These are phyloP conservation scores for Miscanthus sacchariflorus DNA, from an alignment of 202 grass and related monocot species.

Conservation along the genomic window DNA sequence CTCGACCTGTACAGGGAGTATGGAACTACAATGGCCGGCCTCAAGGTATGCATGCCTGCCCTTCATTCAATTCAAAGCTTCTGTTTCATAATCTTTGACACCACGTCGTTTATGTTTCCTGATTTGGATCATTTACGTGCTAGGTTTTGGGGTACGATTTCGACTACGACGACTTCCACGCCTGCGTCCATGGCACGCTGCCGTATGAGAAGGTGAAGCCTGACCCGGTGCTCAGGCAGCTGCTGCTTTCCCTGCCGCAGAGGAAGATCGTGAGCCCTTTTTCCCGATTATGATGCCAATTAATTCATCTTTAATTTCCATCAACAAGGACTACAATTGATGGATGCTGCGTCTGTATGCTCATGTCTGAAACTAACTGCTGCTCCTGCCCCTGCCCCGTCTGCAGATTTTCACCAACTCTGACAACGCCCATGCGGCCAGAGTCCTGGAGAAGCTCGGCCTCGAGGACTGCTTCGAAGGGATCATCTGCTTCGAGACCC, in stretches of 20 bases:
- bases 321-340: neutral
- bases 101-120: neutral
- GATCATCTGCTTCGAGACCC: constrained; percentile 95
- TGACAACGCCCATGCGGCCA: constrained; percentile 69
- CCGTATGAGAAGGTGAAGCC: constrained; percentile 80
- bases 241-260: constrained; percentile 85
- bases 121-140: neutral
- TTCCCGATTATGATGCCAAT: neutral
- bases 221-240: constrained; percentile 74
- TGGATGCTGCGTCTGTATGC: too few species aligned
- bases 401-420: constrained; percentile 93
- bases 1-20: constrained; percentile 94
- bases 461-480: constrained; percentile 95
- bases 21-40: constrained; percentile 94
- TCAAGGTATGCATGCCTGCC: constrained; percentile 55
- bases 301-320: neutral
- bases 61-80: neutral
- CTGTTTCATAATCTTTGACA: neutral
- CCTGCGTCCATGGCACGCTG: constrained; percentile 70
- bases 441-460: constrained; percentile 71
- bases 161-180: constrained; percentile 87
- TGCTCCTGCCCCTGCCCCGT: neutral
- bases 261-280: constrained; percentile 70
- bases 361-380: neutral
- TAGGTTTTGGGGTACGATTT: constrained; percentile 75